Evolutionary conservation across 2,329 filamentous ascomycete genomes (phyloP).

Genomic region (Sarocladium strictum): DNA sequence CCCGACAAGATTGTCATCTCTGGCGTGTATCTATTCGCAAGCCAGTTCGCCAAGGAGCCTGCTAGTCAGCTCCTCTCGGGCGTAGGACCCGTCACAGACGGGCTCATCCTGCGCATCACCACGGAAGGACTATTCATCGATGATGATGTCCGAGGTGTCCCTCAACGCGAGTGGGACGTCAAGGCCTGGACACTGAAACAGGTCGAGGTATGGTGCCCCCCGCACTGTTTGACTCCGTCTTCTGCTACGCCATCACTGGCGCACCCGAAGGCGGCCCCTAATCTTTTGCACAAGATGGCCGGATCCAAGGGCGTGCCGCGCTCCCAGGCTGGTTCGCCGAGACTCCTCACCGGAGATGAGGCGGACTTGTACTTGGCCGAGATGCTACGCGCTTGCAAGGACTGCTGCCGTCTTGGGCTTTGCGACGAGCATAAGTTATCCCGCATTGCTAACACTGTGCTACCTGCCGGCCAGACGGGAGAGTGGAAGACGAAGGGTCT

Average conservation of each 20-base stretch:
- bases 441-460: slow-evolving; percentile 34
- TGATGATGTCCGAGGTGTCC: slow-evolving; percentile 83
- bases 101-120: slow-evolving; percentile 83
- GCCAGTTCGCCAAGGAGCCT: slow-evolving; percentile 80
- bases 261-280: slow-evolving; percentile 29
- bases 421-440: slow-evolving; percentile 34
- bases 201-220: slow-evolving; percentile 80
- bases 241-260: slow-evolving; percentile 31
- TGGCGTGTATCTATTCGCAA: slow-evolving; percentile 89
- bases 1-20: slow-evolving; percentile 95
- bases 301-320: slow-evolving; percentile 36
- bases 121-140: slow-evolving; percentile 96
- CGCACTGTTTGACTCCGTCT: slow-evolving; percentile 49
- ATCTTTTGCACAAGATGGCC: slow-evolving; percentile 42
- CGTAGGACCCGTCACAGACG: slow-evolving; percentile 81
- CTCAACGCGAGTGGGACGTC: slow-evolving; percentile 97
- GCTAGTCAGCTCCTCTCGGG: slow-evolving; percentile 84
- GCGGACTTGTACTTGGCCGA: slow-evolving; percentile 59
- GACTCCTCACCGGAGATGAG: slow-evolving; percentile 53
- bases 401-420: slow-evolving; percentile 52
- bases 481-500: slow-evolving; percentile 50
- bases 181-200: slow-evolving; percentile 96
- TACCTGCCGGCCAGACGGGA: slow-evolving; percentile 39
- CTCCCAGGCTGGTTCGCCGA: slow-evolving; percentile 42
- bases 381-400: slow-evolving; percentile 59